Base-by-base conservation (phyloP, 169 alveolate genomes). In the Blepharisma undulans region DNA sequence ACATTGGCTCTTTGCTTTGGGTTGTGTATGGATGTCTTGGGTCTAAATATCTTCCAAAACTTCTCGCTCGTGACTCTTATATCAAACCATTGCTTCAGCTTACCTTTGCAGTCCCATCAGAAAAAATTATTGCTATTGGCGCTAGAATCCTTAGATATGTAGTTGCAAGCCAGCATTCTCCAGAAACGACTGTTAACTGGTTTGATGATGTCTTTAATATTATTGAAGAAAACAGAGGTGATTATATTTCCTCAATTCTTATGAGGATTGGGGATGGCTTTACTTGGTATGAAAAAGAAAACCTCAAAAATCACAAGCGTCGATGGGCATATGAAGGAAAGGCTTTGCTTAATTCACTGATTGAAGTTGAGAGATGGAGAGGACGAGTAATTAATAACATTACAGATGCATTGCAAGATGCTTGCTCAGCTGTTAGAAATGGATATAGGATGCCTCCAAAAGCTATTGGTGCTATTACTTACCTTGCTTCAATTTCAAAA, bases 91-190 rank as follows among this genome's bases (percentile, higher is more conserved):
- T 86, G 7, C 27, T 86, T 12, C 22, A 27, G 71, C 29, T 27
- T 29, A 29, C 72, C 33, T 60, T 86, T n/a, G 22, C 72, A 2
- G 30, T 30, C 34, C 34, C 27, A 29, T 60, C 91, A 19, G n/a
- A 8, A 7, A 27, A 22, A 27, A 22, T 72, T 1, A 16, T 21
- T n/a, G 30, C 86, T 22, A 7, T 61, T 72, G 61, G 61, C 0
- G 33, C 66, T 12, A 86, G 91, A 71, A 22, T 86, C 4, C 66
- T 86, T 10, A 71, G 72, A 4, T 10, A 86, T 22, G 18, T 72
- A 0, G 16, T 86, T 14, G 71, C 91, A 21, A 72, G 18, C n/a
- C 91, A 86, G 66, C 91, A 86, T 36, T 86, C 91, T 22, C 84
- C 84, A 21, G 72, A 86, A 8, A 29, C 91, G 22, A 25, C 71